Evolutionary conservation across 208 protist species (phyloP).

Genomic region (Trypanosoma theileri): DNA sequence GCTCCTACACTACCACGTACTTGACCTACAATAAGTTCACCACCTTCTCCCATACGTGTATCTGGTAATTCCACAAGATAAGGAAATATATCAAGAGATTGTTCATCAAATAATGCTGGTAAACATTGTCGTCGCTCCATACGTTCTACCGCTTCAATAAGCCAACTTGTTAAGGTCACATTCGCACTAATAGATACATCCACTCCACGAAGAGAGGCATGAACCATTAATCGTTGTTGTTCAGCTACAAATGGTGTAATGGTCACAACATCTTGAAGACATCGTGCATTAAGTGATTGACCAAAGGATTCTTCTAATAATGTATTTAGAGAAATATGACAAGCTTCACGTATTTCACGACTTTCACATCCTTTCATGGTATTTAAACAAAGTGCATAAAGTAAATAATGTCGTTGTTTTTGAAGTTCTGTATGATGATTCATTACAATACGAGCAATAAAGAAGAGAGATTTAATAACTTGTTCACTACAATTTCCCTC

Average conservation of each 20-base stretch:
- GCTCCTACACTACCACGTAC: slow-evolving; percentile 80
- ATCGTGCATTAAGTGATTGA: slow-evolving; percentile 42
- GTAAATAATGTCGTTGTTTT: slow-evolving; percentile 51
- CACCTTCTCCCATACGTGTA: slow-evolving; percentile 67
- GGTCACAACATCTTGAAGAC: slow-evolving; percentile 39
- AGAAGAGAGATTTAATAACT: slow-evolving; percentile 47
- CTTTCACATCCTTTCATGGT: slow-evolving; percentile 28
- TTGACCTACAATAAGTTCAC: slow-evolving; percentile 79
- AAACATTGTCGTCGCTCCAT: slow-evolving; percentile 60
- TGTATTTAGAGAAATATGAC: slow-evolving; percentile 51
- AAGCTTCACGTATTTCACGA: slow-evolving; percentile 48
- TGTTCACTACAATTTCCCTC: slow-evolving; percentile 28
- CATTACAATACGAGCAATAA: slow-evolving; percentile 65
- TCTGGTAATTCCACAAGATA: slow-evolving; percentile 71
- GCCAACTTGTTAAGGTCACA: slow-evolving; percentile 53
- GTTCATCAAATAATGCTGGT: slow-evolving; percentile 47
- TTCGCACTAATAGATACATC: slow-evolving; percentile 41
- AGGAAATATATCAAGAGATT: slow-evolving; percentile 50
- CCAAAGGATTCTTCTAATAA: slow-evolving; percentile 56
- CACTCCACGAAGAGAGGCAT: slow-evolving; percentile 59
- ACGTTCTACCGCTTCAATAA: slow-evolving; percentile 48
- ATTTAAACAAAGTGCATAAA: slow-evolving; percentile 70
- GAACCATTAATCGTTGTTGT: slow-evolving; percentile 66
- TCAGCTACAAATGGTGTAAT: slow-evolving; percentile 54
- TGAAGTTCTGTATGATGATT: slow-evolving; percentile 33